Evolutionary conservation across 2,329 filamentous ascomycete genomes (phyloP).

Genomic region (Pseudocercospora fijiensis): DNA sequence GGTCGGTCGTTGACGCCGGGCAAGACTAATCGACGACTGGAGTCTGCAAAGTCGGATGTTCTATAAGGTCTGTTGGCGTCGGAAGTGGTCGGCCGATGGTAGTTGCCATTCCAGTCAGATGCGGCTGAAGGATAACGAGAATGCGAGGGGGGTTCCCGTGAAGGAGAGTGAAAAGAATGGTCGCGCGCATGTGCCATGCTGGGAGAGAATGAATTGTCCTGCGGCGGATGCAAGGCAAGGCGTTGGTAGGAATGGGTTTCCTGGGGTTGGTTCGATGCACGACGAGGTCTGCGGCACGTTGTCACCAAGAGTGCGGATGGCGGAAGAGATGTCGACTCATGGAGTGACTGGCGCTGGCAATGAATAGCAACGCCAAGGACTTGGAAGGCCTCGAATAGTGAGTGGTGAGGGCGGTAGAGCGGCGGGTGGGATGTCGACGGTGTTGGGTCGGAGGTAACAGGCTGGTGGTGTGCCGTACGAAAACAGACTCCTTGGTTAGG

Average conservation of each 20-base stretch:
- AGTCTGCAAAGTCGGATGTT: slow-evolving; percentile 23
- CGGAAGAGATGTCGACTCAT: background rate
- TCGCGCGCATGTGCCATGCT: slow-evolving; percentile 23
- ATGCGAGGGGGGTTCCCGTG: slow-evolving; percentile 24
- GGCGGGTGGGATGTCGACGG: slow-evolving; percentile 2
- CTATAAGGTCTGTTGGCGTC: slow-evolving; percentile 20
- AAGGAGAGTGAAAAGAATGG: slow-evolving; percentile 23
- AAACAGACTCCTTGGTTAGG: slow-evolving; percentile 1
- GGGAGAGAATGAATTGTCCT: slow-evolving; percentile 1
- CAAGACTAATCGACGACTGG: slow-evolving; percentile 20
- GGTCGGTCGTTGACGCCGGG: slow-evolving; percentile 13
- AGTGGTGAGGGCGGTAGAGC: slow-evolving; percentile 5
- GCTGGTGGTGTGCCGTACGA: slow-evolving; percentile 8
- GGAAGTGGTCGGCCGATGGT: slow-evolving; percentile 19
- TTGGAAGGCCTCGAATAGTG: slow-evolving; percentile 1
- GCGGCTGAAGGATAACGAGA: slow-evolving; percentile 25
- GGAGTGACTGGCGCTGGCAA: background rate
- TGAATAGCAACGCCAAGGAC: slow-evolving; percentile 2
- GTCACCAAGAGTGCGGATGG: background rate
- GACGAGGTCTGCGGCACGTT: background rate
- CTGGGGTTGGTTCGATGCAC: background rate
- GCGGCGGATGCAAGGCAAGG: slow-evolving; percentile 5
- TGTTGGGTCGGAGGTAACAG: background rate
- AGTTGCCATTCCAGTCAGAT: slow-evolving; percentile 24
- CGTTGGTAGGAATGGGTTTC: background rate